These are phyloP conservation scores for Suhomyces sp. DNA, from an alignment of 805 yeast species.

Conservation along the genomic window DNA sequence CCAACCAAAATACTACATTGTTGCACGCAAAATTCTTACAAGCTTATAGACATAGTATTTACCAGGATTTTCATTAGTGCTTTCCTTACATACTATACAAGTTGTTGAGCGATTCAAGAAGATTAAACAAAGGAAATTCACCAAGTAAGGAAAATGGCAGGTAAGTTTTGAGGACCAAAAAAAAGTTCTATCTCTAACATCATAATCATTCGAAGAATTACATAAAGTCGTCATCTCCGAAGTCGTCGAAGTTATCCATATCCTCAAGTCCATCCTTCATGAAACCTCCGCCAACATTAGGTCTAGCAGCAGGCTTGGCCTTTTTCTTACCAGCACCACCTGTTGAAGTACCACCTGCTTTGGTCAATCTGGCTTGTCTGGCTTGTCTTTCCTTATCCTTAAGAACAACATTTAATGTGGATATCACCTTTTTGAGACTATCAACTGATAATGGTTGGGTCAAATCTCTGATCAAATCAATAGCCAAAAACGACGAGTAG, in stretches of 20 bases:
- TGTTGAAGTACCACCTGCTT: conserved; percentile 79
- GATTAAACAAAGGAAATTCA: neutral
- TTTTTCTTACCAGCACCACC: conserved; percentile 96
- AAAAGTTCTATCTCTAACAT: neutral
- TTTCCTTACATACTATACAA: conserved; percentile 4
- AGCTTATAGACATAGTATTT: neutral
- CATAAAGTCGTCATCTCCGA: conserved; percentile 83
- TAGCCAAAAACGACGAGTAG: conserved; percentile 72
- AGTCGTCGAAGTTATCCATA: conserved; percentile 52
- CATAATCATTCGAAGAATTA: conserved; percentile 22
- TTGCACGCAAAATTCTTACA: neutral
- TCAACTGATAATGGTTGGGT: conserved; percentile 79
- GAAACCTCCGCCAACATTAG: conserved; percentile 47
- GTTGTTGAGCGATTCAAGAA: neutral
- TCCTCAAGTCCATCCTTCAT: conserved; percentile 67
- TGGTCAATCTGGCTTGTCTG: conserved; percentile 79
- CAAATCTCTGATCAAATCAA: conserved; percentile 83
- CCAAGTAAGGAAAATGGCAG: neutral
- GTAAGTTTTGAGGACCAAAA: neutral
- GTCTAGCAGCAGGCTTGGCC: conserved; percentile 75
- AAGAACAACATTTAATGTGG: conserved; percentile 75
- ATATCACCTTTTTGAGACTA: conserved; percentile 77
- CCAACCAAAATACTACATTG: neutral
- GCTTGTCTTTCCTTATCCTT: conserved; percentile 88
- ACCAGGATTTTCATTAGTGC: neutral